These are phyloP conservation scores for Sherardia arvensis DNA, from an alignment of 257 asterid species.

Conservation along the genomic window DNA sequence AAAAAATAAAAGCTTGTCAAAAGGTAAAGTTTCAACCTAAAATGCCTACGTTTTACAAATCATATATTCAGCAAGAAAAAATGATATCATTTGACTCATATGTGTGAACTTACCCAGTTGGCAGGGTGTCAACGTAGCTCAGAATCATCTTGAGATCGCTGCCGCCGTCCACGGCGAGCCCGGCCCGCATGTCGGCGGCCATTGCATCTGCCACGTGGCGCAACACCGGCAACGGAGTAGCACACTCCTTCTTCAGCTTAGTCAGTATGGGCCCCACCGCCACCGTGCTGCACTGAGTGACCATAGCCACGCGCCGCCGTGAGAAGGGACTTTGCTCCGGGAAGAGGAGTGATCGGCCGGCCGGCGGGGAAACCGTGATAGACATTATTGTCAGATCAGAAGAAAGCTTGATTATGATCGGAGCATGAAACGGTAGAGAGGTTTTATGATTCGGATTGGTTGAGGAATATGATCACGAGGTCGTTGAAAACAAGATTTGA, in stretches of 20 bases:
- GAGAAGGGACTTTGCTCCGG: constrained; percentile 6
- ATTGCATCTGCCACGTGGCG: constrained; percentile 70
- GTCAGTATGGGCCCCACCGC: constrained; percentile 39
- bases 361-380: constrained; percentile 28
- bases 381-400: constrained; percentile 41
- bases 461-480: neutral
- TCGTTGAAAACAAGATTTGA: constrained; percentile 11
- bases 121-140: constrained; percentile 63
- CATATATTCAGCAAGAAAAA: neutral
- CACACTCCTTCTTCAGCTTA: constrained; percentile 56
- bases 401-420: neutral
- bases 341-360: constrained; percentile 32
- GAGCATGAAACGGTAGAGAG: constrained; percentile 19
- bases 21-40: too few species aligned
- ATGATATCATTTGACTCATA: too few species aligned
- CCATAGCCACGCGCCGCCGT: constrained; percentile 31
- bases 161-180: constrained; percentile 48
- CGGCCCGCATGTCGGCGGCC: constrained; percentile 71
- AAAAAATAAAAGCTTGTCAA: neutral
- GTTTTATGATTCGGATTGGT: neutral
- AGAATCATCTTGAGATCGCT: constrained; percentile 77
- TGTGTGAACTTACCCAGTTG: constrained; percentile 43
- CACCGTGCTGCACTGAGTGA: constrained; percentile 29
- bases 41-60: too few species aligned
- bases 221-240: constrained; percentile 63